Base-by-base conservation (phyloP, 2,329 filamentous ascomycete species). In the Acrocalymma vagum region DNA sequence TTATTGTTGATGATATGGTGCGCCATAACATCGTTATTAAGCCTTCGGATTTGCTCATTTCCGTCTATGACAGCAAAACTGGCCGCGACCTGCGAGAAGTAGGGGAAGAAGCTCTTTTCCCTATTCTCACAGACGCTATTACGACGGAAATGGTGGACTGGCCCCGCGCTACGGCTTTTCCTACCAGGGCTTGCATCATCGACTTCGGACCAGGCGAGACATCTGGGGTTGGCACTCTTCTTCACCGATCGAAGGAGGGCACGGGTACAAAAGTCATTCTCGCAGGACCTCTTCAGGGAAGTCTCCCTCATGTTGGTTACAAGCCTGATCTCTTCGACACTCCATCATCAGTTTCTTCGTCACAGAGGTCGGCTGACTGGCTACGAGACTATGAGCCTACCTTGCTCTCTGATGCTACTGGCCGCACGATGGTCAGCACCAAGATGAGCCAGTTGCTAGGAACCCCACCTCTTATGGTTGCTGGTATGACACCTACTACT, bases 401-500 rank as follows among this genome's bases (percentile, higher is more conserved):
- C 3, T 16, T 51, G 15, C 24, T 48, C 20, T 35, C 40, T 24
- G 42, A 42, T 27, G 33, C 36, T 17, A 42, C 27, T 9, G 52
- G 45, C 13, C 38, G 36, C 22, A 45, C 41, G 8, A 36, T 44
- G 13, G 30, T 56, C 30, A 45, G 45, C 24, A 55, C 53, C 4
- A 53, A 50, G 77, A 94, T 96, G 87, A 95, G 88, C 71, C 82
- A 90, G 56, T 77, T 95, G 14, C 77, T 96, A 13, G 91, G 91
- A 57, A 78, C 94, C 4, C 90, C 92, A 7, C 92, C 92, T 0
- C 77, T 96, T 49, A 86, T 96, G 77, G 90, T 96, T 46, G 90
- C 91, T 41, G 92, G 91, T 67, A 96, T 96, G 92, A 96, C 92
- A 2, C 92, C 92, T 9, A 83, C 83, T 45, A 96, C 92, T 0